Percentiles rank a stretch among this genome's conserved stretches.
Evolutionary conservation across 129 eudicot genomes (phyloP).

Genomic region (Centaurea solstitialis): DNA sequence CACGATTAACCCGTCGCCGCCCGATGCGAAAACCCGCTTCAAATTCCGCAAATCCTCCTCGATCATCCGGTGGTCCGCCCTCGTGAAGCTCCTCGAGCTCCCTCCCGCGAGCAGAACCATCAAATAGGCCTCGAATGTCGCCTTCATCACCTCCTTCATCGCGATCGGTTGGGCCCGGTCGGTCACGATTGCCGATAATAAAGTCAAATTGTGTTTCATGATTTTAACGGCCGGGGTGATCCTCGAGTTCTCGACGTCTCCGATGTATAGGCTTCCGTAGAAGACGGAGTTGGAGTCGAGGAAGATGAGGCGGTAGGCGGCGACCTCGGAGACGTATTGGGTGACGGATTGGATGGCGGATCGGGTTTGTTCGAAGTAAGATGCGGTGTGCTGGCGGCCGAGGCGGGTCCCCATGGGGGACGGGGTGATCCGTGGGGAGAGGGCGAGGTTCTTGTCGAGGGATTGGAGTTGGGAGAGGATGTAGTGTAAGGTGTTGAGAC

Average conservation of each 20-base stretch:
- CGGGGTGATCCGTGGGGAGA: slow-evolving; percentile 19
- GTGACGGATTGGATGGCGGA: slow-evolving; percentile 45
- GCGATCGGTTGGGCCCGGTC: slow-evolving; percentile 72
- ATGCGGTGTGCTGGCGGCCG: slow-evolving; percentile 14
- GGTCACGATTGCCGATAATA: slow-evolving; percentile 63
- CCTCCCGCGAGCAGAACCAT: slow-evolving; percentile 92
- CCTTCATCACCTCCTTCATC: slow-evolving; percentile 81
- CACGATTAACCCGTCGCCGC: slow-evolving; percentile 55
- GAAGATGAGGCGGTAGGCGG: slow-evolving; percentile 87
- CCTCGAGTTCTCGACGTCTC: slow-evolving; percentile 58
- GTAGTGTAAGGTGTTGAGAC: slow-evolving; percentile 88
- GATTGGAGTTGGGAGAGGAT: slow-evolving; percentile 62
- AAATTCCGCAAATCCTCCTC: slow-evolving; percentile 71
- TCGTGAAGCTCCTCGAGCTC: slow-evolving; percentile 44
- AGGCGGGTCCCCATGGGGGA: neutral
- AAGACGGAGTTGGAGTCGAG: slow-evolving; percentile 68
- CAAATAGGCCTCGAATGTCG: slow-evolving; percentile 73
- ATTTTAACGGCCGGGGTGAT: slow-evolving; percentile 56
- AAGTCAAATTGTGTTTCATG: slow-evolving; percentile 76
- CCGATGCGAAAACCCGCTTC: slow-evolving; percentile 50
- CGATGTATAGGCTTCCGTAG: slow-evolving; percentile 67
- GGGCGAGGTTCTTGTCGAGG: slow-evolving; percentile 58
- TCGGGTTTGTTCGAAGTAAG: slow-evolving; percentile 64
- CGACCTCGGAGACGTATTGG: slow-evolving; percentile 78
- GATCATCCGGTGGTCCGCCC: slow-evolving; percentile 62